phyloP scores from a whole-genome alignment of 2,329 filamentous ascomycete species.

The Neofusicoccum sp. region DNA sequence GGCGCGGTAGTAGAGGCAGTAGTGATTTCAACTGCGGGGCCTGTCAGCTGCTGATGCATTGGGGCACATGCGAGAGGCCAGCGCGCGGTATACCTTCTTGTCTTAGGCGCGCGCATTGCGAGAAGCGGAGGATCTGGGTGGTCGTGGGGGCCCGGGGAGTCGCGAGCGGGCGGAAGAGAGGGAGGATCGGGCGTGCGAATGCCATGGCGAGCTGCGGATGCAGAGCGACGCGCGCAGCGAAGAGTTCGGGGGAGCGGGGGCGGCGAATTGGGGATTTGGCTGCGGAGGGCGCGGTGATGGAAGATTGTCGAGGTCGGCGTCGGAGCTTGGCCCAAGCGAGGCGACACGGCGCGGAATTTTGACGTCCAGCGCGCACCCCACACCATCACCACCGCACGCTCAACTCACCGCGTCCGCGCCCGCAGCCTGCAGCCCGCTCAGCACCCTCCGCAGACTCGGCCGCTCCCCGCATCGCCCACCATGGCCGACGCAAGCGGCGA shows the following conservation, averaged over 20 bases:
- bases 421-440: neutral
- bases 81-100: neutral
- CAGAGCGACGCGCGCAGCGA: neutral
- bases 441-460: neutral
- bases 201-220: conserved; percentile 33
- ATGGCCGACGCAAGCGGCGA: conserved; percentile 47
- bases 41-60: neutral
- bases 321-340: conserved; percentile 20
- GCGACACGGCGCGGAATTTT: conserved; percentile 23
- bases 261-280: neutral
- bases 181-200: conserved; percentile 37
- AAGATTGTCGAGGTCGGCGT: neutral
- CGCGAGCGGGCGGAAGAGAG: conserved; percentile 45
- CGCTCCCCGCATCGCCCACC: conserved; percentile 24
- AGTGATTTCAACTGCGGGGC: conserved; percentile 25
- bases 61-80: conserved; percentile 30
- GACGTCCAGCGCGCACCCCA: conserved; percentile 14
- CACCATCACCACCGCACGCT: conserved; percentile 15
- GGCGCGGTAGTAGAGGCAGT: conserved; percentile 37
- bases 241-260: neutral
- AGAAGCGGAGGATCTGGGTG: conserved; percentile 46
- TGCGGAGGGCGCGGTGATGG: neutral
- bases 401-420: conserved; percentile 24
- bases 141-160: conserved; percentile 40
- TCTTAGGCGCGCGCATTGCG: conserved; percentile 23